phyloP scores from a whole-genome alignment of 2,329 filamentous ascomycete genomes.

The Ceratocystis ficicola region DNA sequence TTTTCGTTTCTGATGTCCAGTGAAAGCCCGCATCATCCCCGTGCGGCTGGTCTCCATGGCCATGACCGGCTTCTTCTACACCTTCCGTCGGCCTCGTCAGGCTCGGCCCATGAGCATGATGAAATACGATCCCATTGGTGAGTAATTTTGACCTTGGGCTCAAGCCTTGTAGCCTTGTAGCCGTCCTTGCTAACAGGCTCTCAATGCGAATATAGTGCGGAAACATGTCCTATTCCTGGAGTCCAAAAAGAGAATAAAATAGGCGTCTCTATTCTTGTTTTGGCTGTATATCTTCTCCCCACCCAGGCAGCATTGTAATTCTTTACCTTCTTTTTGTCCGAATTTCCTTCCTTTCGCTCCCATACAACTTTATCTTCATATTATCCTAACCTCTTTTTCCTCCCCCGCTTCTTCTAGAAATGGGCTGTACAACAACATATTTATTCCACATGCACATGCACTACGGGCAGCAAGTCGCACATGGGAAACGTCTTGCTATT shows the following conservation, averaged over 20 bases:
- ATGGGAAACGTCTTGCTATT: background rate
- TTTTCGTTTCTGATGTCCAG: slow-evolving; percentile 34
- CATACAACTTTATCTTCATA: background rate
- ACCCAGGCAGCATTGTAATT: background rate
- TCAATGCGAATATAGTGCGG: slow-evolving; percentile 48
- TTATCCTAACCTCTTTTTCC: background rate
- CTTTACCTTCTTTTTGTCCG: background rate
- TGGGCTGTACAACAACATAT: slow-evolving; percentile 10
- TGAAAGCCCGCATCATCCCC: slow-evolving; percentile 80
- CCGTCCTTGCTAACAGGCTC: slow-evolving; percentile 15
- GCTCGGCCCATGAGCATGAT: slow-evolving; percentile 86
- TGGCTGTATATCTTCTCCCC: background rate
- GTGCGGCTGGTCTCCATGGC: slow-evolving; percentile 97
- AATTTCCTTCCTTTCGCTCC: slow-evolving; percentile 24
- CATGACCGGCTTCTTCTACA: slow-evolving; percentile 96
- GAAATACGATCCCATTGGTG: slow-evolving; percentile 96
- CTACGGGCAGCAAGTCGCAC: background rate
- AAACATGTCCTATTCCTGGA: slow-evolving; percentile 95
- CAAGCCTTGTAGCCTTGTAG: background rate
- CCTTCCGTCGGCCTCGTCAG: slow-evolving; percentile 67
- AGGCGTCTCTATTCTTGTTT: slow-evolving; percentile 24
- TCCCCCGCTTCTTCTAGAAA: background rate
- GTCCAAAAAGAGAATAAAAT: slow-evolving; percentile 65
- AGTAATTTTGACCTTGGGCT: slow-evolving; percentile 21
- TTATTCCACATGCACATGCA: background rate